phyloP scores from a whole-genome alignment of 352 stramenopile species.

The Globisporangium echinulatum region DNA sequence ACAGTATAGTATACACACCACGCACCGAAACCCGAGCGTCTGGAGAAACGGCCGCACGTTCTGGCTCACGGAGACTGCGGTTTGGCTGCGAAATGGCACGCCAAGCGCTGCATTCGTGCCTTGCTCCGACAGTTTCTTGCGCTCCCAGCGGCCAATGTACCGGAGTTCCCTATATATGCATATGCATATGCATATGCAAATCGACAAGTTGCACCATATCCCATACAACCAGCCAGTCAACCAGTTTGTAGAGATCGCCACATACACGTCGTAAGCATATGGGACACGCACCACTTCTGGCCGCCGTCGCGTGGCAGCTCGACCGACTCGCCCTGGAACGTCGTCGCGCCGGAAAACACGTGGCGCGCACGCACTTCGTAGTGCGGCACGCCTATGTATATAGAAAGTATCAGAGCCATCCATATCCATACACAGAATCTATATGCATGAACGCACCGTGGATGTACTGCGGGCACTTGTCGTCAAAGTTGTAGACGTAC shows the following conservation, averaged over 20 bases:
- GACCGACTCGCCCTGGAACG: constrained; percentile 71
- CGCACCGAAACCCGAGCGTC: constrained; percentile 75
- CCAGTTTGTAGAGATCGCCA: too few relatives aligned
- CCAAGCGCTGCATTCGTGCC: constrained; percentile 46
- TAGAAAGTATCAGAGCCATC: neutral
- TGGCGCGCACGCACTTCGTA: constrained; percentile 79
- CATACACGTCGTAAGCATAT: too few relatives aligned
- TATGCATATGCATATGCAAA: neutral
- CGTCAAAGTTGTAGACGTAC: constrained; percentile 87
- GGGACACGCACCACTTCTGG: constrained; percentile 59
- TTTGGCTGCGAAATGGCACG: constrained; percentile 79
- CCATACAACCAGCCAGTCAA: too few relatives aligned
- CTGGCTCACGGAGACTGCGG: constrained; percentile 75
- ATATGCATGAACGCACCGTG: constrained; percentile 24
- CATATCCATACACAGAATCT: neutral
- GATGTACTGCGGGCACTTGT: constrained; percentile 84
- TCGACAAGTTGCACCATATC: too few relatives aligned
- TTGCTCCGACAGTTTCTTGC: constrained; percentile 83
- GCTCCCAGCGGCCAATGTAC: constrained; percentile 82
- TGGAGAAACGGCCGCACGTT: constrained; percentile 69
- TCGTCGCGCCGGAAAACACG: constrained; percentile 76
- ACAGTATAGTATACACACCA: neutral
- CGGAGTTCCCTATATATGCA: constrained; percentile 48
- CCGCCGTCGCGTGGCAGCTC: constrained; percentile 69
- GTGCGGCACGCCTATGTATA: constrained; percentile 50